Evolutionary conservation across 2,329 filamentous ascomycete species (phyloP).

Genomic region (Diaporthe humulicola): DNA sequence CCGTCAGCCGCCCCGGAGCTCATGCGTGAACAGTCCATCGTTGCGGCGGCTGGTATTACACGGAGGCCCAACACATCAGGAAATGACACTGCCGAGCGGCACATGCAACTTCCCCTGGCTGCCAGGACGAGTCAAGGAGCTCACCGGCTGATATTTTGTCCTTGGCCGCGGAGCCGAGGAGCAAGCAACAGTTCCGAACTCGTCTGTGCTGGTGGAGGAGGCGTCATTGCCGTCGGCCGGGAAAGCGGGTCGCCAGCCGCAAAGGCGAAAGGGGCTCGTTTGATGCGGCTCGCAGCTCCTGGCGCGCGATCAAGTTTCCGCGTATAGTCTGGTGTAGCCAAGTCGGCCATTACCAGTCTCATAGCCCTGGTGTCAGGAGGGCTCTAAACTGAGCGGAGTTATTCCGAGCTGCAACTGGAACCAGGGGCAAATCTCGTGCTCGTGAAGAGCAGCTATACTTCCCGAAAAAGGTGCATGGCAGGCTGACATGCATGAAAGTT

Average conservation of each 20-base stretch:
- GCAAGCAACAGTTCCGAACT: not conserved
- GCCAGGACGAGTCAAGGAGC: not conserved
- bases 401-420: not conserved
- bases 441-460: not conserved
- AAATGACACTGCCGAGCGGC: not conserved
- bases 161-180: not conserved
- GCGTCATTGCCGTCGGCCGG: not conserved
- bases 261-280: not conserved
- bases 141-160: not conserved
- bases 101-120: not conserved
- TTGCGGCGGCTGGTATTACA: not conserved
- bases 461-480: not conserved
- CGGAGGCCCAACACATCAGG: not conserved
- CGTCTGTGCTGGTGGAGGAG: not conserved
- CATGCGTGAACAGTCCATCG: not conserved
- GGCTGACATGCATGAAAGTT: slow-evolving; percentile 14
- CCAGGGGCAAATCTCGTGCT: not conserved
- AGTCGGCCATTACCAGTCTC: slow-evolving; percentile 3
- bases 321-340: not conserved
- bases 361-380: slow-evolving; percentile 9
- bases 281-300: not conserved
- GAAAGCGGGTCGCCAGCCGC: not conserved
- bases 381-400: slow-evolving; percentile 6
- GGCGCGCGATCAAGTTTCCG: not conserved
- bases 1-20: too few relatives aligned